Evolutionary conservation across 495 filamentous ascomycete genomes (phyloP).

Genomic region (Neohortaea acidophila): DNA sequence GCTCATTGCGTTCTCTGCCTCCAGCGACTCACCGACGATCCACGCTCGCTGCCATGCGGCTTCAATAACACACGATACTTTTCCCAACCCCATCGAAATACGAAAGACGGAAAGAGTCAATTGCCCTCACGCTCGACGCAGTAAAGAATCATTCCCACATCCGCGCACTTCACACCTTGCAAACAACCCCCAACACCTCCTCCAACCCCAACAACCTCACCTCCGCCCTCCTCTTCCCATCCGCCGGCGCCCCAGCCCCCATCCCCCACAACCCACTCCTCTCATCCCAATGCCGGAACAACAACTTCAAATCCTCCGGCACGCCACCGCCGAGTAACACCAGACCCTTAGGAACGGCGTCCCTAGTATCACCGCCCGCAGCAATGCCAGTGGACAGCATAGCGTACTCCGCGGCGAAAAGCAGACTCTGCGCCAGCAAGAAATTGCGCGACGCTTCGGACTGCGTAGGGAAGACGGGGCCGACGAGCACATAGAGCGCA

Average conservation of each 20-base stretch:
- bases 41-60: no score
- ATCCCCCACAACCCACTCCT: constrained; percentile 14
- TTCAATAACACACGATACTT: no score
- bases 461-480: constrained; percentile 11
- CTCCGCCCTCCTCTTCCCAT: neutral
- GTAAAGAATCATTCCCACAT: no score
- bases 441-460: neutral
- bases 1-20: no score
- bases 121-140: neutral
- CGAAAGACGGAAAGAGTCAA: no score
- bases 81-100: no score
- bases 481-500: constrained; percentile 8
- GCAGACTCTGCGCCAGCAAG: constrained; percentile 9
- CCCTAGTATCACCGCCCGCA: neutral
- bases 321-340: constrained; percentile 10
- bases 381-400: neutral
- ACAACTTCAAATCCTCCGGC: constrained; percentile 6
- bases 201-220: constrained; percentile 9
- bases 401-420: constrained; percentile 9
- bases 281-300: constrained; percentile 15
- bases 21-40: no score
- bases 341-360: neutral
- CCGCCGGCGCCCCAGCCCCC: constrained; percentile 12
- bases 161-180: no score
- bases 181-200: constrained; percentile 5